These are phyloP conservation scores for Candida incommunis DNA, from an alignment of 805 yeast genomes.

Conservation along the genomic window DNA sequence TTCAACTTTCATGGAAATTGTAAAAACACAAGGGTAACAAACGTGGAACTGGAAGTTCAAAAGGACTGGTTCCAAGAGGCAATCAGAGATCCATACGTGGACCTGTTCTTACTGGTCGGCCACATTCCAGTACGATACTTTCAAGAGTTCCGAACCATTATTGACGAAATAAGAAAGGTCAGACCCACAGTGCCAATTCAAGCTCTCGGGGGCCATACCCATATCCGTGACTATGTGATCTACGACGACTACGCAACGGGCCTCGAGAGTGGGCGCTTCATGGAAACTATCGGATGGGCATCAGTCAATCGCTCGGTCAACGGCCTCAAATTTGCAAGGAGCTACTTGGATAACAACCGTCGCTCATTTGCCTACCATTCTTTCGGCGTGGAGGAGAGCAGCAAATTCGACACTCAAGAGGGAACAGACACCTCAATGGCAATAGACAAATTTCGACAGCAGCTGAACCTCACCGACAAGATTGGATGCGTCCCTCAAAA, in stretches of 20 bases:
- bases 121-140: slow-evolving; percentile 60
- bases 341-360: slow-evolving; percentile 69
- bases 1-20: slow-evolving; percentile 61
- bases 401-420: slow-evolving; percentile 36
- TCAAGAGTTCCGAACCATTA: slow-evolving; percentile 37
- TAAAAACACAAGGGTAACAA: slow-evolving; percentile 41
- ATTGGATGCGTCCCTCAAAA: slow-evolving; percentile 53
- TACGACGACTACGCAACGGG: slow-evolving; percentile 56
- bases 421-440: slow-evolving; percentile 36
- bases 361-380: slow-evolving; percentile 54
- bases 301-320: slow-evolving; percentile 30
- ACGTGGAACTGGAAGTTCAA: slow-evolving; percentile 37
- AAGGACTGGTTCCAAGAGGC: slow-evolving; percentile 50
- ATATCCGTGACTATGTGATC: slow-evolving; percentile 65
- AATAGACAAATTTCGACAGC: slow-evolving; percentile 30
- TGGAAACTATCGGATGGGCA: slow-evolving; percentile 81
- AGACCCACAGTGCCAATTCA: slow-evolving; percentile 56
- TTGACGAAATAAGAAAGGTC: slow-evolving; percentile 34
- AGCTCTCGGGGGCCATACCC: slow-evolving; percentile 90
- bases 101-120: slow-evolving; percentile 55
- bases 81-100: slow-evolving; percentile 30
- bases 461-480: slow-evolving; percentile 37
- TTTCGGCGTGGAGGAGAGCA: slow-evolving; percentile 2
- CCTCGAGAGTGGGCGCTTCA: slow-evolving; percentile 77
- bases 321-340: slow-evolving; percentile 31